phyloP scores from a whole-genome alignment of 768 basidiomycete species.

The Obba rivulosa region DNA sequence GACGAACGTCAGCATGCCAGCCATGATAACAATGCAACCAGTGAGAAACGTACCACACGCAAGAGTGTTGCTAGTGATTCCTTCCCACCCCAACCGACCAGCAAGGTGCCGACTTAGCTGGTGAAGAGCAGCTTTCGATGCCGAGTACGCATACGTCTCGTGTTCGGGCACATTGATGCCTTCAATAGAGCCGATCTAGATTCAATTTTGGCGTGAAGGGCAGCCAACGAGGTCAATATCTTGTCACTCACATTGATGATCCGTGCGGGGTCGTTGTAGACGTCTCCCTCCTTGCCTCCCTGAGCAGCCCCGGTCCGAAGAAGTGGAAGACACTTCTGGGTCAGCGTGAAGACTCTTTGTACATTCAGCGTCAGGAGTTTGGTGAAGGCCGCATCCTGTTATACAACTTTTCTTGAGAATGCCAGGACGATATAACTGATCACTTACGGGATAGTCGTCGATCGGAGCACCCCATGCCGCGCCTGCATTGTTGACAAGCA shows the following conservation, averaged over 20 bases:
- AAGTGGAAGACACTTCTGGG: slow-evolving; percentile 55
- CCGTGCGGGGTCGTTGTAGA: slow-evolving; percentile 43
- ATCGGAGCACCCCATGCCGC: slow-evolving; percentile 47
- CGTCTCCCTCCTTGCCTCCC: slow-evolving; percentile 30
- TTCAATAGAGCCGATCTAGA: slow-evolving; percentile 61
- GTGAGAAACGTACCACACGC: slow-evolving; percentile 42
- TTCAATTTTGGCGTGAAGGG: neutral
- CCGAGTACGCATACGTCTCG: slow-evolving; percentile 63
- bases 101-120: slow-evolving; percentile 57
- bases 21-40: neutral
- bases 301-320: slow-evolving; percentile 40
- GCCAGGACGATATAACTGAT: neutral
- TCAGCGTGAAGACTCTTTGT: slow-evolving; percentile 59
- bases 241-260: slow-evolving; percentile 49
- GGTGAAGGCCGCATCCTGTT: slow-evolving; percentile 49
- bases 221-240: neutral
- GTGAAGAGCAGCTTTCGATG: slow-evolving; percentile 58
- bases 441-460: slow-evolving; percentile 40
- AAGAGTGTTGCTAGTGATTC: slow-evolving; percentile 58
- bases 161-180: slow-evolving; percentile 45
- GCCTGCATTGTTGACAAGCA: slow-evolving; percentile 63
- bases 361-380: slow-evolving; percentile 60
- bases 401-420: neutral
- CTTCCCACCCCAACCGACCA: slow-evolving; percentile 47
- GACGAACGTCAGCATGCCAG: neutral